phyloP scores from a whole-genome alignment of 495 filamentous ascomycete species.

The Mytilinidion resinicola region DNA sequence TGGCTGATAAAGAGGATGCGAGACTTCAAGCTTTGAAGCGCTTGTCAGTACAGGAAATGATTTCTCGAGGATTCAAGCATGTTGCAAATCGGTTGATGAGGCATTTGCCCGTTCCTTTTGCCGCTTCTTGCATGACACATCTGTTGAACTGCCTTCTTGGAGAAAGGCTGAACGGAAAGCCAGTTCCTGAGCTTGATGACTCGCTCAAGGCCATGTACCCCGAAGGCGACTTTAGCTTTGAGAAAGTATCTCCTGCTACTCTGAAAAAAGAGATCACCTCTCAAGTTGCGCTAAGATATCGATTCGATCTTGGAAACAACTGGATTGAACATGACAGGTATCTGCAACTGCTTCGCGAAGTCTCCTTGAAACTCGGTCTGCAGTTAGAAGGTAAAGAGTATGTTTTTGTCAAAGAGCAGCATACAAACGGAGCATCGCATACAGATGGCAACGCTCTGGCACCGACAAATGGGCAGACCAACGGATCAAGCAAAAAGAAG shows the following conservation, averaged over 20 bases:
- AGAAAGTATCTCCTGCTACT: constrained; percentile 63
- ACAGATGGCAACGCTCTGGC: constrained; percentile 37
- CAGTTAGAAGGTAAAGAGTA: constrained; percentile 83
- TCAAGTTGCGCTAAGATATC: constrained; percentile 67
- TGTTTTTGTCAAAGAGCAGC: constrained; percentile 51
- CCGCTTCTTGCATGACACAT: constrained; percentile 71
- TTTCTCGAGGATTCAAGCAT: constrained; percentile 91
- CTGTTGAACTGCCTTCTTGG: constrained; percentile 93
- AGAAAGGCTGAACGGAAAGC: constrained; percentile 64
- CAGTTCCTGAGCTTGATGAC: constrained; percentile 70
- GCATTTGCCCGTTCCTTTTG: constrained; percentile 70
- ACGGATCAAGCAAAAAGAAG: constrained; percentile 61
- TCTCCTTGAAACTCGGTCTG: constrained; percentile 83
- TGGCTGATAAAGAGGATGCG: constrained; percentile 58
- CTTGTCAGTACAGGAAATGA: constrained; percentile 84
- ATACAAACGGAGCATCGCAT: constrained; percentile 22
- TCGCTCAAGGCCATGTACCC: constrained; percentile 66
- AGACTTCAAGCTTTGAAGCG: constrained; percentile 70
- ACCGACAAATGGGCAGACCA: constrained; percentile 40
- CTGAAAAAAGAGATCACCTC: constrained; percentile 63
- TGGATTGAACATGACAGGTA: constrained; percentile 63
- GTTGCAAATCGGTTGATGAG: constrained; percentile 71
- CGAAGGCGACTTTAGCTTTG: constrained; percentile 77
- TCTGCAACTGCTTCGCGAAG: constrained; percentile 80
- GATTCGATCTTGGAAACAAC: constrained; percentile 60